These are phyloP conservation scores for Gleditsia sinensis DNA, from an alignment of 306 rosid species.

Conservation along the genomic window DNA sequence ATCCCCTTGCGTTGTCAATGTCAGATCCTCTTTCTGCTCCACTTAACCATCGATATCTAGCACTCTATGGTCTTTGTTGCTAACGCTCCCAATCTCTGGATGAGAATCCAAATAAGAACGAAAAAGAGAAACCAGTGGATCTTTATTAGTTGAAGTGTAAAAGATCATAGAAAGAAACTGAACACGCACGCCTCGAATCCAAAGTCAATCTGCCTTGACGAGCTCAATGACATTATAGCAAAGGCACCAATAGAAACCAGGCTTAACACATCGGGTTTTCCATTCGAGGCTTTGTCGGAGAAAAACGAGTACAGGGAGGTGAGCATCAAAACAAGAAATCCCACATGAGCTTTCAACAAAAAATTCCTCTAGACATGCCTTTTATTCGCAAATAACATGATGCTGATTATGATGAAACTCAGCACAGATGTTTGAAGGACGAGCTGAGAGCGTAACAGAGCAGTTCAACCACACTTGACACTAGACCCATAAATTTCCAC, in stretches of 20 bases:
- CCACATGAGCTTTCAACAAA: conserved; percentile 21
- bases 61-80: conserved; percentile 14
- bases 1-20: too few relatives aligned
- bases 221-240: conserved; percentile 33
- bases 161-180: conserved; percentile 36
- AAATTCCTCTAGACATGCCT: conserved; percentile 23
- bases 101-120: conserved; percentile 2
- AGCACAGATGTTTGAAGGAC: neutral
- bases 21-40: too few relatives aligned
- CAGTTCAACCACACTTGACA: neutral
- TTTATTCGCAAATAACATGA: conserved; percentile 24
- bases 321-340: conserved; percentile 30
- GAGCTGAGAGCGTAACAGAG: neutral
- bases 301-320: conserved; percentile 32
- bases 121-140: conserved; percentile 31
- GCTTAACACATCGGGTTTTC: conserved; percentile 30
- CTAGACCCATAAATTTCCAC: neutral
- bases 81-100: neutral
- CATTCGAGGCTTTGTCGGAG: conserved; percentile 15
- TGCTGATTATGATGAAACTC: conserved; percentile 13
- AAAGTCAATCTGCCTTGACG: conserved; percentile 27
- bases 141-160: conserved; percentile 32
- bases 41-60: too few relatives aligned
- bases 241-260: conserved; percentile 14
- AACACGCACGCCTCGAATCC: conserved; percentile 35